phyloP scores from a whole-genome alignment of 2,329 filamentous ascomycete species.

The Chaetothyriales sp. region DNA sequence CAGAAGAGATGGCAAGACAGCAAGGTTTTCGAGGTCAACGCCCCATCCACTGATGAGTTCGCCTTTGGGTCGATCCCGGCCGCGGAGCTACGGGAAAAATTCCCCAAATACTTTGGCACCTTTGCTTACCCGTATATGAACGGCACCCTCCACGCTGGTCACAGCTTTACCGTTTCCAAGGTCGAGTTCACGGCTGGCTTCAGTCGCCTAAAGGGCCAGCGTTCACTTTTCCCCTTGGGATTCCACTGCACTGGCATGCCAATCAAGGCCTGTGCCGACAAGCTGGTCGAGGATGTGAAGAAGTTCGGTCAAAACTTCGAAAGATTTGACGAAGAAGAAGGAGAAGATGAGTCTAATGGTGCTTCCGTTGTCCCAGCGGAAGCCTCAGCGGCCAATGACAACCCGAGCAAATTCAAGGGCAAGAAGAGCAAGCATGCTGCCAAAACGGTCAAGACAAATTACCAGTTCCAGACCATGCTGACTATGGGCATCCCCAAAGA shows the following conservation, averaged over 20 bases:
- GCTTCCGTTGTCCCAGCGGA: conserved; percentile 46
- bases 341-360: conserved; percentile 32
- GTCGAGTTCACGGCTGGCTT: conserved; percentile 83
- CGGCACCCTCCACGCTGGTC: conserved; percentile 74
- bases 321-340: conserved; percentile 48
- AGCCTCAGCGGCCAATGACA: conserved; percentile 49
- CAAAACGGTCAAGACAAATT: conserved; percentile 86
- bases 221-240: conserved; percentile 73
- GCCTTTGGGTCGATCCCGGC: conserved; percentile 59
- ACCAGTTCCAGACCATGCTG: conserved; percentile 90
- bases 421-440: conserved; percentile 86
- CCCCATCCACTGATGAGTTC: conserved; percentile 63
- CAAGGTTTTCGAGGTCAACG: conserved; percentile 69
- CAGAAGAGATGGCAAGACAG: conserved; percentile 68
- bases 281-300: conserved; percentile 76
- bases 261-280: conserved; percentile 95
- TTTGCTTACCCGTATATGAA: conserved; percentile 75
- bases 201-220: conserved; percentile 79
- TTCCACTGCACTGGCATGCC: conserved; percentile 97
- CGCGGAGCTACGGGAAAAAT: conserved; percentile 59
- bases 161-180: conserved; percentile 83
- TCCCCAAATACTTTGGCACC: conserved; percentile 82
- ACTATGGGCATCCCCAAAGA: conserved; percentile 72
- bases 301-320: conserved; percentile 80
- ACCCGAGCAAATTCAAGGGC: conserved; percentile 78